Conservation (phyloP, 2,329 filamentous ascomycete genomes). For the Colletotrichum higginsianum region DNA sequence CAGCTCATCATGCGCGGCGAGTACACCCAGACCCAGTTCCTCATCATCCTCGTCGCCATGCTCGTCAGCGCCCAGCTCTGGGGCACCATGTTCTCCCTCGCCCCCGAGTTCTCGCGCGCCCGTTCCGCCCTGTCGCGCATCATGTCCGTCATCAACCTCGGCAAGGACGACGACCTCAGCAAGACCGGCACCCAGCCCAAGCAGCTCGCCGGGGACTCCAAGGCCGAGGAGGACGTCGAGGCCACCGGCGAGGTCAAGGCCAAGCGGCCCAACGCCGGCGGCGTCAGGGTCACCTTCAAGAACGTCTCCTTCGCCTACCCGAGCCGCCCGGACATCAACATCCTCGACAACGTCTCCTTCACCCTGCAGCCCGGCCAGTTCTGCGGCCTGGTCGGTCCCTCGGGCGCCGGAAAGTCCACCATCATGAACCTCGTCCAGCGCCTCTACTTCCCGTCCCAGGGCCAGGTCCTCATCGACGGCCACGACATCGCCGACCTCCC, state of each 20-base stretch:
- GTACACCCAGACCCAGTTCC: slow-evolving; percentile 71
- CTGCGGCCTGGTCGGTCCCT: slow-evolving; percentile 61
- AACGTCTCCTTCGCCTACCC: slow-evolving; percentile 74
- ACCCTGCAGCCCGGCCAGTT: slow-evolving; percentile 56
- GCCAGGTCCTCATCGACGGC: slow-evolving; percentile 67
- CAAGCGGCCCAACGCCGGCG: slow-evolving; percentile 44
- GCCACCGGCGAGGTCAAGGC: slow-evolving; percentile 47
- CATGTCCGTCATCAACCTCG: slow-evolving; percentile 51
- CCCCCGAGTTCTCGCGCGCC: slow-evolving; percentile 74
- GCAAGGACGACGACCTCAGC: slow-evolving; percentile 48
- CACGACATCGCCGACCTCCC: slow-evolving; percentile 56
- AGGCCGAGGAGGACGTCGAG: slow-evolving; percentile 64
- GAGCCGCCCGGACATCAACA: slow-evolving; percentile 66
- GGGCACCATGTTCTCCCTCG: slow-evolving; percentile 76
- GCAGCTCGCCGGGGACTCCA: slow-evolving; percentile 52
- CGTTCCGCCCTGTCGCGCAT: slow-evolving; percentile 66
- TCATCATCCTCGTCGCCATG: slow-evolving; percentile 74
- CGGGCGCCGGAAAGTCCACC: slow-evolving; percentile 64
- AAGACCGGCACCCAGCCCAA: slow-evolving; percentile 41
- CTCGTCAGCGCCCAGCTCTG: slow-evolving; percentile 74
- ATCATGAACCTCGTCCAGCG: slow-evolving; percentile 65
- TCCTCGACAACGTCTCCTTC: slow-evolving; percentile 59
- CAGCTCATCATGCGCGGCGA: slow-evolving; percentile 72
- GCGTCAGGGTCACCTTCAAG: slow-evolving; percentile 64
- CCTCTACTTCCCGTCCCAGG: slow-evolving; percentile 66